phyloP scores from a whole-genome alignment of 2,329 filamentous ascomycete genomes.

The Camptophora hylomeconis region DNA sequence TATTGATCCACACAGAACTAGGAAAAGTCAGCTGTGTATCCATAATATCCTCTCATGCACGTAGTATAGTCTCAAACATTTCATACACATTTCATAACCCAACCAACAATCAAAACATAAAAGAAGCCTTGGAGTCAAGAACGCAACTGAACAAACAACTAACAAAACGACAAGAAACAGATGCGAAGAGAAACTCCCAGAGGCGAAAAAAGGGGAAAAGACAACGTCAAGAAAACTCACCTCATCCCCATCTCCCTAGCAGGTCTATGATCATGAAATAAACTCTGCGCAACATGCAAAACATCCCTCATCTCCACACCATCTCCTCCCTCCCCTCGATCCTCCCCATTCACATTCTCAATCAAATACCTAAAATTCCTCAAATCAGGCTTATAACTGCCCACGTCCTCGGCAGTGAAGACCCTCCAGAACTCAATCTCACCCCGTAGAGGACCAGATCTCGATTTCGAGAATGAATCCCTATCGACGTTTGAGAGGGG shows the following conservation, averaged over 20 bases:
- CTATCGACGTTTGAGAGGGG: conserved; percentile 45
- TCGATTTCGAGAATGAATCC: conserved; percentile 35
- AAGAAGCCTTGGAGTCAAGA: no score
- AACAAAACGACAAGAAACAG: no score
- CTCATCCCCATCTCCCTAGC: conserved; percentile 44
- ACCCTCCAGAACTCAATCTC: conserved; percentile 49
- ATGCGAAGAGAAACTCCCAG: no score
- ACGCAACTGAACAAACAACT: no score
- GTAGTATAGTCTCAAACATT: no score
- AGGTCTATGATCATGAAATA: conserved; percentile 54
- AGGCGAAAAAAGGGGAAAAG: no score
- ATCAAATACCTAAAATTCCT: conserved; percentile 56
- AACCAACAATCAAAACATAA: no score
- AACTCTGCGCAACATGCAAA: conserved; percentile 54
- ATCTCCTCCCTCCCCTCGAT: conserved; percentile 38
- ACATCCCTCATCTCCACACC: conserved; percentile 44
- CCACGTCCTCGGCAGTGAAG: conserved; percentile 58
- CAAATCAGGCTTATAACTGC: conserved; percentile 54
- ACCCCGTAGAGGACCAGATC: conserved; percentile 36
- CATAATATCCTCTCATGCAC: no score
- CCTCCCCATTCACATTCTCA: conserved; percentile 32
- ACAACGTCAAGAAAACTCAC: no score
- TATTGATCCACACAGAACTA: conserved; percentile 56
- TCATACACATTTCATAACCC: no score
- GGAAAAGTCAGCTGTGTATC: no score